Conservation (phyloP, 768 basidiomycete genomes). For the Royoungia palumana region DNA sequence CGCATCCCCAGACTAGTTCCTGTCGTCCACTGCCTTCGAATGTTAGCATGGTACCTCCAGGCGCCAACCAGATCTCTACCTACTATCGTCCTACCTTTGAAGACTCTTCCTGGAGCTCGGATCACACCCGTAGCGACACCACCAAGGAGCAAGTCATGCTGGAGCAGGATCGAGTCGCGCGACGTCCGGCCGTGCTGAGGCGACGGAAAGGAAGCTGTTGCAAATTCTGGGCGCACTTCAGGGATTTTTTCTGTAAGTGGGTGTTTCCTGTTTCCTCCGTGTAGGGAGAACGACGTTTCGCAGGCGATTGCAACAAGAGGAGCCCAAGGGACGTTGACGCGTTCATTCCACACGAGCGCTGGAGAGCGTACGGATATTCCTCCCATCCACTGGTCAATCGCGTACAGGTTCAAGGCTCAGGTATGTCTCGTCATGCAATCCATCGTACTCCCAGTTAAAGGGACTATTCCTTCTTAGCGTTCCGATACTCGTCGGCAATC, state of each 20-base stretch:
- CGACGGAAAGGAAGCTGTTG: not conserved
- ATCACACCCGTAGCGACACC: not conserved
- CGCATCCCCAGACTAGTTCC: not conserved
- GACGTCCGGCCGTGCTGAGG: not conserved
- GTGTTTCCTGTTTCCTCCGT: not conserved
- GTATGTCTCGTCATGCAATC: constrained; percentile 30
- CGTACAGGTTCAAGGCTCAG: constrained; percentile 40
- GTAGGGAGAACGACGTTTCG: not conserved
- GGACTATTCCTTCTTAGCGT: constrained; percentile 18
- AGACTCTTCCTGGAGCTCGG: not conserved
- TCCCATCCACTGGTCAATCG: constrained; percentile 44
- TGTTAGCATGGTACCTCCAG: not conserved
- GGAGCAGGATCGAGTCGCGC: not conserved
- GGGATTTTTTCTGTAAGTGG: constrained; percentile 4
- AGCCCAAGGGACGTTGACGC: not conserved
- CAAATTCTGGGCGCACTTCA: constrained; percentile 8
- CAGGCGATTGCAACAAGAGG: not conserved
- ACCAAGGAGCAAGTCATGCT: constrained; percentile 4
- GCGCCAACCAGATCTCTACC: not conserved
- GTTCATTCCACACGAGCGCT: constrained; percentile 37
- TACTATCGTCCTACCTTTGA: not conserved
- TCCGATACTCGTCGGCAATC: constrained; percentile 17
- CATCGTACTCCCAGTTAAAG: not conserved
- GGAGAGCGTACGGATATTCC: constrained; percentile 56
- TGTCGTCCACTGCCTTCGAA: not conserved